Evolutionary conservation across 306 rosid genomes (phyloP).

Genomic region (Malus fusca): DNA sequence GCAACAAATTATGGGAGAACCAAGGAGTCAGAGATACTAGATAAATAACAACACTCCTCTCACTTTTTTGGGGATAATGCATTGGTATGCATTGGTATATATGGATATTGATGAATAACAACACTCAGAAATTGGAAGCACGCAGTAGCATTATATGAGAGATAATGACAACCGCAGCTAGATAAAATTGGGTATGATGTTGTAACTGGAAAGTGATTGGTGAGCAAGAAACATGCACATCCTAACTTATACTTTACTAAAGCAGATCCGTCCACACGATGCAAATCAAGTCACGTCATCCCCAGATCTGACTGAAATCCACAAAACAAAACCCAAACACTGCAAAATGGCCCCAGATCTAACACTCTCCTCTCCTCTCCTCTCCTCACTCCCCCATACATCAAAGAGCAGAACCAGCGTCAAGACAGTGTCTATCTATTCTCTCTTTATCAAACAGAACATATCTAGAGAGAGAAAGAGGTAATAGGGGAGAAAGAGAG

Average conservation of each 20-base stretch:
- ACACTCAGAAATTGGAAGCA: neutral
- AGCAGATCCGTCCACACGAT: slow-evolving; percentile 11
- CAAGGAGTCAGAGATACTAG: no score
- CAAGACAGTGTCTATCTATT: no score
- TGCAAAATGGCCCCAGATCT: slow-evolving; percentile 49
- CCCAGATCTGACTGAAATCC: slow-evolving; percentile 16
- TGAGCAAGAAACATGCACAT: slow-evolving; percentile 1
- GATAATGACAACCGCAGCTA: slow-evolving; percentile 2
- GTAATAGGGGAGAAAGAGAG: neutral
- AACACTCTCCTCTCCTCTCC: neutral
- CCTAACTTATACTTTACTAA: neutral
- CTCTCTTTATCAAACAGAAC: neutral
- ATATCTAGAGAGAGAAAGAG: neutral
- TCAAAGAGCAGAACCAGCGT: neutral
- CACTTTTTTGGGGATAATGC: neutral
- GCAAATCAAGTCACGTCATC: neutral
- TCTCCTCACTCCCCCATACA: neutral
- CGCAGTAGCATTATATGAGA: neutral
- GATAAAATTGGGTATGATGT: neutral
- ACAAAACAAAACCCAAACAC: slow-evolving; percentile 12
- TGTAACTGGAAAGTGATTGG: neutral
- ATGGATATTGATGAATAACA: neutral
- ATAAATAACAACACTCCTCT: no score
- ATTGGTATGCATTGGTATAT: neutral
- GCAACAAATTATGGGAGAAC: neutral